Evolutionary conservation across 139 green algal genomes (phyloP).

Genomic region (Axilococcus clingmanii): DNA sequence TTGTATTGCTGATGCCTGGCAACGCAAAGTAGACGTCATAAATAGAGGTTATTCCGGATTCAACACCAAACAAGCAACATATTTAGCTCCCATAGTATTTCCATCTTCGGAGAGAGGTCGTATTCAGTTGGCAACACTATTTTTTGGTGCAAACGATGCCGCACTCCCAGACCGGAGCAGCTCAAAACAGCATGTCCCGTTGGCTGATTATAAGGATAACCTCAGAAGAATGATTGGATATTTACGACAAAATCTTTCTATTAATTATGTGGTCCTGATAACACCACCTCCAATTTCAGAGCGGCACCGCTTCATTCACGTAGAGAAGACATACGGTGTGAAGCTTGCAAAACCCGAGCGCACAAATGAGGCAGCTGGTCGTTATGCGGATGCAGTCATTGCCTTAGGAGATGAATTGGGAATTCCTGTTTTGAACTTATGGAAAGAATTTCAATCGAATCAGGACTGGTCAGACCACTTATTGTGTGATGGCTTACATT

Average conservation of each 20-base stretch:
- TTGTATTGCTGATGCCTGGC: conserved; percentile 37
- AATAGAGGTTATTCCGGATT: conserved; percentile 80
- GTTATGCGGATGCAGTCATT: conserved; percentile 44
- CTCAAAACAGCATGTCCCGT: conserved; percentile 71
- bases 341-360: conserved; percentile 24
- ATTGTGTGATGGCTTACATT: conserved; percentile 64
- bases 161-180: conserved; percentile 47
- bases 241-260: conserved; percentile 9
- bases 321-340: conserved; percentile 11
- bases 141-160: conserved; percentile 90
- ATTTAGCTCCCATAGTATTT: conserved; percentile 48
- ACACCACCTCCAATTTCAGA: conserved; percentile 65
- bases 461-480: conserved; percentile 17
- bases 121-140: conserved; percentile 58
- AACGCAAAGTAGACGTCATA: conserved; percentile 60
- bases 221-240: conserved; percentile 44
- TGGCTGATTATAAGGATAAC: conserved; percentile 59
- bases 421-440: conserved; percentile 61
- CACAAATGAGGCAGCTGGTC: conserved; percentile 32
- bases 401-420: conserved; percentile 27
- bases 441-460: conserved; percentile 37
- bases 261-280: conserved; percentile 50
- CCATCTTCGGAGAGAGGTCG: not conserved
- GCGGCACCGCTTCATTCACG: conserved; percentile 35
- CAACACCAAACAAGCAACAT: conserved; percentile 73